These are phyloP conservation scores for Murraya paniculata DNA, from an alignment of 345 rosid genomes.

Conservation along the genomic window DNA sequence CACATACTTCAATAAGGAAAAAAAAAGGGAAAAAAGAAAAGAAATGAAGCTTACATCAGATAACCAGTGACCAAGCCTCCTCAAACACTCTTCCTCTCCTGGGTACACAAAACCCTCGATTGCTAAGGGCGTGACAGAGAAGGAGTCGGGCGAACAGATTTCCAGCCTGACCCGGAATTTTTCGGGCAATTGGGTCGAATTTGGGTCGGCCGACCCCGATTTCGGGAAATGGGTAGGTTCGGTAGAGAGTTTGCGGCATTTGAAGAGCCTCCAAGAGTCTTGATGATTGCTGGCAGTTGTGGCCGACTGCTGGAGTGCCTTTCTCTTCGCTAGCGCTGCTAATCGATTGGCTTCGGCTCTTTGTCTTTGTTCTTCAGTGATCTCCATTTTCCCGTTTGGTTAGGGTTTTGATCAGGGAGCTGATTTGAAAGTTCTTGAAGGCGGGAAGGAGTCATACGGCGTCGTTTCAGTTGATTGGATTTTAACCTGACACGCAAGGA, in stretches of 20 bases:
- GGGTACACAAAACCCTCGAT: constrained; percentile 52
- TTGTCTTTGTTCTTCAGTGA: constrained; percentile 56
- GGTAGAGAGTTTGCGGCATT: constrained; percentile 59
- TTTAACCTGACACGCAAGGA: no score
- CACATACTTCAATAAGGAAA: neutral
- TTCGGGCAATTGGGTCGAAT: constrained; percentile 24
- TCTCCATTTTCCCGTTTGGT: constrained; percentile 32
- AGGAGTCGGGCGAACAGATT: constrained; percentile 85
- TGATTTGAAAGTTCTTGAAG: constrained; percentile 16
- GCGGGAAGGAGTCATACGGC: constrained; percentile 16
- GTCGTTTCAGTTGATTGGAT: neutral
- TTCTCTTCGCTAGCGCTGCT: constrained; percentile 58
- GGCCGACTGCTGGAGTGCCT: constrained; percentile 35
- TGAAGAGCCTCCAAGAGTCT: constrained; percentile 56
- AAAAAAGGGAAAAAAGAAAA: neutral
- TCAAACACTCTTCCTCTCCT: constrained; percentile 55
- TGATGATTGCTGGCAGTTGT: constrained; percentile 7
- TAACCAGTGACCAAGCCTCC: constrained; percentile 44
- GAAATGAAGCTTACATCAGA: constrained; percentile 44
- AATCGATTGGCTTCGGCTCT: constrained; percentile 59
- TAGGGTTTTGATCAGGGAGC: constrained; percentile 22
- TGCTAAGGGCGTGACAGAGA: constrained; percentile 56
- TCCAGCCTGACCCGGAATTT: constrained; percentile 73
- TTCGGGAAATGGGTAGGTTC: constrained; percentile 18
- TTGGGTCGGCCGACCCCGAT: constrained; percentile 9